Conservation (phyloP, 2,329 filamentous ascomycete genomes). For the Parastagonospora nodorum region DNA sequence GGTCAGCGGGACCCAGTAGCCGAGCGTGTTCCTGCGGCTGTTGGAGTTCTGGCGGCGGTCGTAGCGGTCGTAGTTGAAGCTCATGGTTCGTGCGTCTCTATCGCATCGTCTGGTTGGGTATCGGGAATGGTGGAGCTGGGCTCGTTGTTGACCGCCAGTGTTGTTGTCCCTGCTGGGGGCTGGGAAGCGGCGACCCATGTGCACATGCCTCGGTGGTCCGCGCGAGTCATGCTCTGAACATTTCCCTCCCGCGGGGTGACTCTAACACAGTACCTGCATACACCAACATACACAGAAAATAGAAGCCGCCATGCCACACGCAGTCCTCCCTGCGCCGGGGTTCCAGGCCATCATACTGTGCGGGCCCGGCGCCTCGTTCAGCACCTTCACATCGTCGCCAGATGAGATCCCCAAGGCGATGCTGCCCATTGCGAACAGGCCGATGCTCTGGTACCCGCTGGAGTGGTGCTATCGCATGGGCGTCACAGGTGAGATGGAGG, state of each 20-base stretch:
- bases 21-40: slow-evolving; percentile 64
- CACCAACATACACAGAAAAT: not conserved
- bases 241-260: slow-evolving; percentile 27
- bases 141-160: slow-evolving; percentile 1
- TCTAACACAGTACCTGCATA: slow-evolving; percentile 22
- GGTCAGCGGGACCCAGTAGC: slow-evolving; percentile 88
- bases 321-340: slow-evolving; percentile 73
- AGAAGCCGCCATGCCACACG: slow-evolving; percentile 71
- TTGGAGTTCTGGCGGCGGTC: slow-evolving; percentile 58
- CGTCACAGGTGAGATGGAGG: slow-evolving; percentile 62
- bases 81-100: slow-evolving; percentile 30
- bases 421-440: slow-evolving; percentile 79
- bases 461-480: slow-evolving; percentile 85
- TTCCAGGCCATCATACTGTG: slow-evolving; percentile 84
- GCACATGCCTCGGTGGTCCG: slow-evolving; percentile 3
- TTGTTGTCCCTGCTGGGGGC: slow-evolving; percentile 22
- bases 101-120: slow-evolving; percentile 12
- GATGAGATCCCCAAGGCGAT: slow-evolving; percentile 83
- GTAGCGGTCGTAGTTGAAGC: slow-evolving; percentile 61
- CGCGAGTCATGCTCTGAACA: slow-evolving; percentile 18
- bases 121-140: not conserved
- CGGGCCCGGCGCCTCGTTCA: slow-evolving; percentile 79
- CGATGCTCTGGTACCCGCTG: slow-evolving; percentile 89
- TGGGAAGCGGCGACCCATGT: slow-evolving; percentile 7
- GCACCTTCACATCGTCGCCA: slow-evolving; percentile 80